A percentile compares a stretch with the other conserved stretches of the same genome.
phyloP scores from a whole-genome alignment of 495 filamentous ascomycete genomes.

The Aspergillus olivimuriae region DNA sequence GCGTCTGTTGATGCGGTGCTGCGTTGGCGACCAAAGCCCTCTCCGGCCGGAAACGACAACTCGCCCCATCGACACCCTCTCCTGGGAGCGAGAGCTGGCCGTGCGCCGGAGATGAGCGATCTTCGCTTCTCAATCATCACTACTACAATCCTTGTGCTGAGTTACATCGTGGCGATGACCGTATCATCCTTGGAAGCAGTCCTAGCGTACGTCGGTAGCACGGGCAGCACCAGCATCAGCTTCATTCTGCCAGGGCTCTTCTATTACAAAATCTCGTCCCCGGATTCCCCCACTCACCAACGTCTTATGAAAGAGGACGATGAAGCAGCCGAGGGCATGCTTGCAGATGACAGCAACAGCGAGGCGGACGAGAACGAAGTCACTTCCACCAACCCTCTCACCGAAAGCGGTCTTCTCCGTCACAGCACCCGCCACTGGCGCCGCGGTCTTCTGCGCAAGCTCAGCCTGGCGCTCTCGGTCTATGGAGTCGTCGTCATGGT shows the following conservation, averaged over 20 bases:
- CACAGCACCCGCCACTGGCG: constrained; percentile 50
- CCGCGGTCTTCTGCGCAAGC: constrained; percentile 56
- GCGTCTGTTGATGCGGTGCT: constrained; percentile 88
- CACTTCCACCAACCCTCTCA: constrained; percentile 29
- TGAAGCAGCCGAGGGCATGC: constrained; percentile 42
- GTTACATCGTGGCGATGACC: constrained; percentile 81
- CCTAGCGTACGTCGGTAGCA: constrained; percentile 90
- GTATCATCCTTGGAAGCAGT: constrained; percentile 86
- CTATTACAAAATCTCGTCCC: constrained; percentile 94
- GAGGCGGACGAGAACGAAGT: constrained; percentile 34
- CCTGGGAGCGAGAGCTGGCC: constrained; percentile 27
- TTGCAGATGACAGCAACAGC: constrained; percentile 40
- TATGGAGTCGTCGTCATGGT: constrained; percentile 89
- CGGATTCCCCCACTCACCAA: constrained; percentile 76
- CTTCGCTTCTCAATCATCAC: constrained; percentile 86
- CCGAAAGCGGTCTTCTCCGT: constrained; percentile 41
- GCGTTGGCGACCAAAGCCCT: constrained; percentile 72
- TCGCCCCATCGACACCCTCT: constrained; percentile 42
- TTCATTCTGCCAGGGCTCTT: constrained; percentile 95
- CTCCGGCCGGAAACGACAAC: constrained; percentile 28
- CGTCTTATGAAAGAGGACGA: constrained; percentile 86
- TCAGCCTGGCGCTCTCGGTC: constrained; percentile 67
- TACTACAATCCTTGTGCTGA: constrained; percentile 72
- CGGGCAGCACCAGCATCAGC: constrained; percentile 87
- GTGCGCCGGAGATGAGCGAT: constrained; percentile 64